phyloP scores from a whole-genome alignment of 2,329 filamentous ascomycete genomes.

The Xenosphaeropsis pyriputrescens region DNA sequence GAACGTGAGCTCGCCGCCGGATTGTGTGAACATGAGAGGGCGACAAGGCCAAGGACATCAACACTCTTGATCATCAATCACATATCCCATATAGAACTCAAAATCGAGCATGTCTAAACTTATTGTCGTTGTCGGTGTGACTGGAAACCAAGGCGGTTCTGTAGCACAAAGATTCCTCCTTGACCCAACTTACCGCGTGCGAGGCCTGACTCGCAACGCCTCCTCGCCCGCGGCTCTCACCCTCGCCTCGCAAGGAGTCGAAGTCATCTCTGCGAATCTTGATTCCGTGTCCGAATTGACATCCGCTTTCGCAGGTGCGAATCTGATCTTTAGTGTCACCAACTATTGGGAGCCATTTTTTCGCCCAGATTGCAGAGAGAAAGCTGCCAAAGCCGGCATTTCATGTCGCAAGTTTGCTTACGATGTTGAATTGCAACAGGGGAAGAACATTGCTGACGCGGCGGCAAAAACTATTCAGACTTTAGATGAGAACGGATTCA shows the following conservation, averaged over 20 bases:
- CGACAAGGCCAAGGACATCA: too few relatives aligned
- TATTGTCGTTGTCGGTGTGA: background rate
- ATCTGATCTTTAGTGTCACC: slow-evolving; percentile 37
- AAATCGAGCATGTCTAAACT: background rate
- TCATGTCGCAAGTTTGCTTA: slow-evolving; percentile 28
- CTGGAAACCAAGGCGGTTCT: slow-evolving; percentile 25
- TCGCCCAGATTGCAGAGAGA: slow-evolving; percentile 24
- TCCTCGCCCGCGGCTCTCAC: slow-evolving; percentile 19
- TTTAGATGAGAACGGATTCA: slow-evolving; percentile 26
- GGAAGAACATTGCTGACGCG: slow-evolving; percentile 38
- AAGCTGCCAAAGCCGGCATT: slow-evolving; percentile 22
- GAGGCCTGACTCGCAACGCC: slow-evolving; percentile 28
- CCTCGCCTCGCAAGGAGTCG: slow-evolving; percentile 22
- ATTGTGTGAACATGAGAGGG: too few relatives aligned
- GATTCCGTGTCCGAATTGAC: slow-evolving; percentile 21
- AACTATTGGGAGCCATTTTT: slow-evolving; percentile 36
- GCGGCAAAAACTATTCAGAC: slow-evolving; percentile 25
- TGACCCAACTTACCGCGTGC: slow-evolving; percentile 24
- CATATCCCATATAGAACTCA: too few relatives aligned
- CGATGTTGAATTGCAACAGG: slow-evolving; percentile 32
- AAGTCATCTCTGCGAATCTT: slow-evolving; percentile 28
- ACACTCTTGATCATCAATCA: too few relatives aligned
- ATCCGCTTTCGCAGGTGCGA: slow-evolving; percentile 26
- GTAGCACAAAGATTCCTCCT: slow-evolving; percentile 27
- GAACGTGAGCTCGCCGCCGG: too few relatives aligned